Evolutionary conservation across 2,329 filamentous ascomycete genomes (phyloP).

Genomic region (Tolypocladium sp.): DNA sequence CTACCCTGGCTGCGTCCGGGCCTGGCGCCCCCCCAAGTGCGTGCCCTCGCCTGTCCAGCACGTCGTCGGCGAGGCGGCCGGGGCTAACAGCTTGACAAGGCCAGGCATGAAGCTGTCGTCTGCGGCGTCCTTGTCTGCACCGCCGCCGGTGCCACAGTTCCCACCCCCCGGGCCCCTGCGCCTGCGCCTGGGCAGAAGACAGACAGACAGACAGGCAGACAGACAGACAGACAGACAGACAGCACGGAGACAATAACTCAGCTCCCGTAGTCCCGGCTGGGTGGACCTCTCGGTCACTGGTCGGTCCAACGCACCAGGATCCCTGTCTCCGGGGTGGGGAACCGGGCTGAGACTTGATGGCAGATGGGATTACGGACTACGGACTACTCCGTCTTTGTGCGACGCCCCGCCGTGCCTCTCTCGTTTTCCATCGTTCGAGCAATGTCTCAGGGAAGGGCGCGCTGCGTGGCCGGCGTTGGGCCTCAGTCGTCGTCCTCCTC

Average conservation of each 20-base stretch:
- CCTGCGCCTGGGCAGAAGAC: not conserved
- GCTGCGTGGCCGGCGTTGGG: not conserved
- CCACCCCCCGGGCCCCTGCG: not conserved
- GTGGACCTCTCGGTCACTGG: slow-evolving; percentile 9
- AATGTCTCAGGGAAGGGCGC: slow-evolving; percentile 2
- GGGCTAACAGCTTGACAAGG: no score
- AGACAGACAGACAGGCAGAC: not conserved
- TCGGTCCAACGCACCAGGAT: slow-evolving; percentile 3
- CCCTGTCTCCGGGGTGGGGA: not conserved
- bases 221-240: not conserved
- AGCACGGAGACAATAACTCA: not conserved
- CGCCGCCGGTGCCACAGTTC: not conserved
- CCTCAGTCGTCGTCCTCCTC: not conserved
- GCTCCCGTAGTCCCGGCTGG: slow-evolving; percentile 6
- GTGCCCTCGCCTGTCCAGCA: no score
- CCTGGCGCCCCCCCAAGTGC: not conserved
- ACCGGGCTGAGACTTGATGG: not conserved
- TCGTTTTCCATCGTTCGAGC: slow-evolving; percentile 3
- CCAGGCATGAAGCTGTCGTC: no score
- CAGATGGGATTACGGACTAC: not conserved
- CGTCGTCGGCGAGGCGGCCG: no score
- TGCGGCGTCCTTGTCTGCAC: not conserved
- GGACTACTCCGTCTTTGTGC: not conserved
- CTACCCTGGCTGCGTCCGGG: not conserved
- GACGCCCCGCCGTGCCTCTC: not conserved